Conservation (phyloP, 805 yeast genomes). For the Monosporozyma aerobia region DNA sequence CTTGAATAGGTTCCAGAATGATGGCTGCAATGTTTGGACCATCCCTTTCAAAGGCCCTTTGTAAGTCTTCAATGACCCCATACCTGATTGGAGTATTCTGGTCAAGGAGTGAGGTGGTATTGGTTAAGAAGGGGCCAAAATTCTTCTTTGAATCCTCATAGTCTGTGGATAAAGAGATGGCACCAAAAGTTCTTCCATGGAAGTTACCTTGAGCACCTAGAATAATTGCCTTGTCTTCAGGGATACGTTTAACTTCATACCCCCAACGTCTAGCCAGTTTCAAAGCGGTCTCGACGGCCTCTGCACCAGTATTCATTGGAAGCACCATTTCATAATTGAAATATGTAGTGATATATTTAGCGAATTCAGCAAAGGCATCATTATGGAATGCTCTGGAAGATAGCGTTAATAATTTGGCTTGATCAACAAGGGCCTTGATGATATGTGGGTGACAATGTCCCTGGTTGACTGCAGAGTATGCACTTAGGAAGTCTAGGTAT, state of each 20-base stretch:
- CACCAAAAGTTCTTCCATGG: slow-evolving; percentile 94
- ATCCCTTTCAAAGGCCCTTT: slow-evolving; percentile 66
- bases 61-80: slow-evolving; percentile 80
- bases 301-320: slow-evolving; percentile 99
- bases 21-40: slow-evolving; percentile 90
- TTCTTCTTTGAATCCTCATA: slow-evolving; percentile 72
- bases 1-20: slow-evolving; percentile 91
- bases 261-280: slow-evolving; percentile 98
- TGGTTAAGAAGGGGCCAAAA: slow-evolving; percentile 82
- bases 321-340: slow-evolving; percentile 87
- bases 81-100: slow-evolving; percentile 58
- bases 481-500: slow-evolving; percentile 85
- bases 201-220: slow-evolving; percentile 83
- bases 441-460: slow-evolving; percentile 97
- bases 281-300: slow-evolving; percentile 92
- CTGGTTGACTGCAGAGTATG: slow-evolving; percentile 95
- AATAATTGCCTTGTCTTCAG: slow-evolving; percentile 75
- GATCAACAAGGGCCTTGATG: slow-evolving; percentile 73
- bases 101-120: slow-evolving; percentile 82
- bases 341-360: slow-evolving; percentile 79
- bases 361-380: slow-evolving; percentile 77
- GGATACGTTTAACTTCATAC: slow-evolving; percentile 75
- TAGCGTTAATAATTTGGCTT: slow-evolving; percentile 74
- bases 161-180: slow-evolving; percentile 93
- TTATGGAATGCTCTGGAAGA: slow-evolving; percentile 90